Conservation (phyloP, 441 rosid genomes). For the Croton laevigatus region DNA sequence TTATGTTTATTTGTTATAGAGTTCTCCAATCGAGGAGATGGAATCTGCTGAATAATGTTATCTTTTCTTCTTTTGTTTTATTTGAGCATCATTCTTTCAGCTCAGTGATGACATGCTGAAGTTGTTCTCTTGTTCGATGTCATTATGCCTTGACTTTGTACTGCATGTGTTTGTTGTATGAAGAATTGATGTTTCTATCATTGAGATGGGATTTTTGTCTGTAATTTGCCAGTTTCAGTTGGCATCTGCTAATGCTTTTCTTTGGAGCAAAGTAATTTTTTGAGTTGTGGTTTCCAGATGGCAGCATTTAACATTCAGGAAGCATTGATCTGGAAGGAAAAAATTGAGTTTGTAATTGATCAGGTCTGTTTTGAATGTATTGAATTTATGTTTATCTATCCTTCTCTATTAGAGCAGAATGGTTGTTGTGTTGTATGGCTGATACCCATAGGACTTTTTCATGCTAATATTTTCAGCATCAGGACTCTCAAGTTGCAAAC, state of each 20-base stretch:
- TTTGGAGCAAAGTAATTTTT: slow-evolving; percentile 22
- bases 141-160: not conserved
- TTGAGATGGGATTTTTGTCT: not conserved
- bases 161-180: not conserved
- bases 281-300: slow-evolving; percentile 60
- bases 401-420: not conserved
- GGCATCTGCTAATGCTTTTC: slow-evolving; percentile 5
- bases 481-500: slow-evolving; percentile 73
- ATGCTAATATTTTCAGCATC: slow-evolving; percentile 62
- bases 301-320: slow-evolving; percentile 99
- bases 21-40: not conserved
- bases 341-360: slow-evolving; percentile 86
- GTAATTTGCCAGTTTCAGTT: not conserved
- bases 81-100: not conserved
- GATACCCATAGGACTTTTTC: slow-evolving; percentile 21
- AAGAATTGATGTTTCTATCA: not conserved
- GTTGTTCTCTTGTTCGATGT: not conserved
- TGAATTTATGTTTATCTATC: slow-evolving; percentile 1
- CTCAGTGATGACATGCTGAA: not conserved
- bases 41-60: not conserved
- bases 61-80: not conserved
- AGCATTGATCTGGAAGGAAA: slow-evolving; percentile 92
- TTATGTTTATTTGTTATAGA: slow-evolving; percentile 1
- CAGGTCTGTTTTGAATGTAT: slow-evolving; percentile 48
- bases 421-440: slow-evolving; percentile 14